A percentile compares a stretch with the other conserved stretches of the same genome.
Evolutionary conservation across 2,329 filamentous ascomycete species (phyloP).

Genomic region (Paraphaeosphaeria sporulosa): DNA sequence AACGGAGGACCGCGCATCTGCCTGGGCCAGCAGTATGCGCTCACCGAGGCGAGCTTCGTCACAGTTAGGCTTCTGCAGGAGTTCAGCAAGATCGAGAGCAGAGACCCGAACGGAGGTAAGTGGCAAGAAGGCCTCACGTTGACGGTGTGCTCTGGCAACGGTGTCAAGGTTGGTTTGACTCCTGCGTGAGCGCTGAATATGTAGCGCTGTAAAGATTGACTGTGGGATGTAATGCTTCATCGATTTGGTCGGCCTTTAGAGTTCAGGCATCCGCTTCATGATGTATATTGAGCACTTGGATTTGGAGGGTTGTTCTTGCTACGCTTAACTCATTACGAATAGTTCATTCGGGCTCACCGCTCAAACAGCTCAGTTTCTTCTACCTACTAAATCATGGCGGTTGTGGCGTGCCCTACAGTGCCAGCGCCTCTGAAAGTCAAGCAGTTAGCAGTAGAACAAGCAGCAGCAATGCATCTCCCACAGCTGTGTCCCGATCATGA

Average conservation of each 20-base stretch:
- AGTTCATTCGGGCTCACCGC: too few relatives aligned
- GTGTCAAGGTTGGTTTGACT: conserved; percentile 39
- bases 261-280: neutral
- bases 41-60: conserved; percentile 46
- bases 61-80: conserved; percentile 41
- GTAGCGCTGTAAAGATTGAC: neutral
- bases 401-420: too few relatives aligned
- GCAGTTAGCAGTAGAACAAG: too few relatives aligned
- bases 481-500: too few relatives aligned
- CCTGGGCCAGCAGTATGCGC: conserved; percentile 47
- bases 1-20: conserved; percentile 51
- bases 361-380: too few relatives aligned
- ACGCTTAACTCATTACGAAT: neutral
- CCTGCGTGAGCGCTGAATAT: conserved; percentile 24
- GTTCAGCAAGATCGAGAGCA: conserved; percentile 38
- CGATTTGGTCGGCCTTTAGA: neutral
- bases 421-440: too few relatives aligned
- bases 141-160: conserved; percentile 37
- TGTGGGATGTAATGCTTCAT: neutral
- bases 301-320: neutral
- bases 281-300: neutral
- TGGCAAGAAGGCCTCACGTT: conserved; percentile 43
- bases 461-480: too few relatives aligned
- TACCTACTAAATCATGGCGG: too few relatives aligned
- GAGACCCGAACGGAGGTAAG: conserved; percentile 30